A percentile compares a stretch with the other conserved stretches of the same genome.
Conservation (phyloP, 306 rosid genomes). For the Alnus glutinosa region DNA sequence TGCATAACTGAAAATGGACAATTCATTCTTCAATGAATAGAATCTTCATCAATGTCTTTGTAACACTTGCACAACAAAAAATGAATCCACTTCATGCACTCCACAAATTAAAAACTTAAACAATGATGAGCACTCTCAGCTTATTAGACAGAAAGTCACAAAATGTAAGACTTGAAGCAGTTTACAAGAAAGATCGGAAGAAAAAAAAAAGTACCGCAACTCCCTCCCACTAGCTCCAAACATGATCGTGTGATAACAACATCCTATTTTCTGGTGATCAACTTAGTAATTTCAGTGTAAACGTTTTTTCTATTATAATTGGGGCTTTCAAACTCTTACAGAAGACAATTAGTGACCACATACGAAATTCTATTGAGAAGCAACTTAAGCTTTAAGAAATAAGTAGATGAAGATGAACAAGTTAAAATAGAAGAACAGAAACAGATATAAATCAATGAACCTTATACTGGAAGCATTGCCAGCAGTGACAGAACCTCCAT, state of each 20-base stretch:
- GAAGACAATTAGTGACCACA: neutral
- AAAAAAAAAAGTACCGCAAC: neutral
- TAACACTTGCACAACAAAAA: conserved; percentile 16
- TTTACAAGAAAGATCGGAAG: conserved; percentile 14
- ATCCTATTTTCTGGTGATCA: conserved; percentile 7
- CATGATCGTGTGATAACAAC: neutral
- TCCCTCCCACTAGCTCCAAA: conserved; percentile 6
- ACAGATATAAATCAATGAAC: conserved; percentile 37
- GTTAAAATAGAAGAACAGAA: neutral
- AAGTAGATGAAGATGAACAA: neutral
- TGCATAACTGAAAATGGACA: conserved; percentile 6
- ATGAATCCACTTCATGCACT: neutral
- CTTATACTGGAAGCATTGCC: conserved; percentile 99
- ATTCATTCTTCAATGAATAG: conserved; percentile 3
- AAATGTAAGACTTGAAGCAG: conserved; percentile 9
- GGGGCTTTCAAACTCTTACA: neutral
- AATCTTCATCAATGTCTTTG: conserved; percentile 19
- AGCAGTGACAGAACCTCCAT: conserved; percentile 92
- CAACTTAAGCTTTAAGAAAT: neutral
- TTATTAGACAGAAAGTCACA: neutral
- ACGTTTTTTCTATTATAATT: neutral
- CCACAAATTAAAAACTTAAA: conserved; percentile 18
- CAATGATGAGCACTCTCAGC: conserved; percentile 24
- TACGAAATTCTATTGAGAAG: neutral
- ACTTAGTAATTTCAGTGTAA: neutral